Evolutionary conservation across 2,329 filamentous ascomycete genomes (phyloP).

Genomic region (Verticillium nonalfalfae): DNA sequence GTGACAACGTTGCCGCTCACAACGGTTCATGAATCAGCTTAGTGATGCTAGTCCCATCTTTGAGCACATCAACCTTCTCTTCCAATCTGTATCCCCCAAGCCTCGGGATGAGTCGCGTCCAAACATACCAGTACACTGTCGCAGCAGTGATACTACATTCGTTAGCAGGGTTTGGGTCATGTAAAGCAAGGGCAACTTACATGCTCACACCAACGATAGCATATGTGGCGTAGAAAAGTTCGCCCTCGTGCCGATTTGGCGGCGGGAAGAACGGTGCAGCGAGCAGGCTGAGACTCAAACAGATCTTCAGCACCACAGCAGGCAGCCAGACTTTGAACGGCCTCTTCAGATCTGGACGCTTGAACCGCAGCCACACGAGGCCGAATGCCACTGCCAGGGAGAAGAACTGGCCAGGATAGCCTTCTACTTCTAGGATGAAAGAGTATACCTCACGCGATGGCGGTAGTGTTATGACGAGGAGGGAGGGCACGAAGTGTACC

Average conservation of each 20-base stretch:
- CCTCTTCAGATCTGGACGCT: slow-evolving; percentile 51
- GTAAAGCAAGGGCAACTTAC: slow-evolving; percentile 31
- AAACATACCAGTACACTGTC: slow-evolving; percentile 62
- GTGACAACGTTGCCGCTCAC: neutral
- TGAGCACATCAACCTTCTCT: slow-evolving; percentile 51
- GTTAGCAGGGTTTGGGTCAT: neutral
- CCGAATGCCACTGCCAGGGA: slow-evolving; percentile 51
- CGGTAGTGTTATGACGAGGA: slow-evolving; percentile 60
- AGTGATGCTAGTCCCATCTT: slow-evolving; percentile 63
- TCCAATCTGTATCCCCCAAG: slow-evolving; percentile 55
- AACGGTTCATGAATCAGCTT: slow-evolving; percentile 34
- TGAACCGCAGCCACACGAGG: slow-evolving; percentile 53
- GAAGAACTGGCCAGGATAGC: slow-evolving; percentile 59
- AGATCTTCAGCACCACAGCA: slow-evolving; percentile 49
- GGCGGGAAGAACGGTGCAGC: slow-evolving; percentile 58
- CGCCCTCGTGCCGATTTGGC: slow-evolving; percentile 33
- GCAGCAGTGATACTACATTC: slow-evolving; percentile 46
- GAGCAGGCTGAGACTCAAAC: slow-evolving; percentile 47
- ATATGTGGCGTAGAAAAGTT: slow-evolving; percentile 47
- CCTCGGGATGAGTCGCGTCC: slow-evolving; percentile 54
- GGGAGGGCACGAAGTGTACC: slow-evolving; percentile 61
- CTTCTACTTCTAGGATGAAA: slow-evolving; percentile 68
- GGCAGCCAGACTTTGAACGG: slow-evolving; percentile 61
- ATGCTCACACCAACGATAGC: slow-evolving; percentile 45
- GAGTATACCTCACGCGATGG: slow-evolving; percentile 62